Evolutionary conservation across 148 eudicot genomes (phyloP).

Genomic region (Vaccinium myrtillus): DNA sequence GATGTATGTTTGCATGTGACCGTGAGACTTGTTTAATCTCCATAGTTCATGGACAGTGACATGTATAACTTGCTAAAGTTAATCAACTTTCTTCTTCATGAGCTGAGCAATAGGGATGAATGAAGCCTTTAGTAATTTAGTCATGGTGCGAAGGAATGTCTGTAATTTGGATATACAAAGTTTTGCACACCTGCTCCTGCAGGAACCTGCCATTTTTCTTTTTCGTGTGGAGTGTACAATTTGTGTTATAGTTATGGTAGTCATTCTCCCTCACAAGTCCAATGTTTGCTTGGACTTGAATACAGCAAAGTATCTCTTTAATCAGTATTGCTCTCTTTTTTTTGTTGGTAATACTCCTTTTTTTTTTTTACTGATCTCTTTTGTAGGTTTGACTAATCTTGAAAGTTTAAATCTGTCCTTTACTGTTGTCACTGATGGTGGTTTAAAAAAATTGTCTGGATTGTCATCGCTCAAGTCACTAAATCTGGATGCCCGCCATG

Average conservation of each 20-base stretch:
- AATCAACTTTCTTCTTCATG: background rate
- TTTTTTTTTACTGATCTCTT: conserved; percentile 1
- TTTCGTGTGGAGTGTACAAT: background rate
- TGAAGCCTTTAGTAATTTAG: background rate
- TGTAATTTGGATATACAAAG: background rate
- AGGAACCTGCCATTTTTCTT: background rate
- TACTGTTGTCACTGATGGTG: conserved; percentile 73
- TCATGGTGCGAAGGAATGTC: background rate
- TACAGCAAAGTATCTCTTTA: background rate
- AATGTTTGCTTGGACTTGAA: background rate
- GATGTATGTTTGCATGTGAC: background rate
- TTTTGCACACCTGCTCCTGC: background rate
- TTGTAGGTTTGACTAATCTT: conserved; percentile 59
- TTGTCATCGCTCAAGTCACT: conserved; percentile 79
- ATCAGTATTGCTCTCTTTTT: background rate
- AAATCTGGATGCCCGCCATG: conserved; percentile 84
- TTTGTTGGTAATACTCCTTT: background rate
- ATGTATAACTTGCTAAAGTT: background rate
- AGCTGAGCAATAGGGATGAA: background rate
- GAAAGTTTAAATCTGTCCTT: conserved; percentile 93
- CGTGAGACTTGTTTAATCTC: background rate
- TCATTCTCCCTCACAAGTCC: background rate
- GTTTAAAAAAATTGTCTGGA: conserved; percentile 75
- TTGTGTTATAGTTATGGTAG: background rate
- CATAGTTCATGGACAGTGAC: background rate